Evolutionary conservation across 768 basidiomycete genomes (phyloP).

Genomic region (Pisolithus sp.): DNA sequence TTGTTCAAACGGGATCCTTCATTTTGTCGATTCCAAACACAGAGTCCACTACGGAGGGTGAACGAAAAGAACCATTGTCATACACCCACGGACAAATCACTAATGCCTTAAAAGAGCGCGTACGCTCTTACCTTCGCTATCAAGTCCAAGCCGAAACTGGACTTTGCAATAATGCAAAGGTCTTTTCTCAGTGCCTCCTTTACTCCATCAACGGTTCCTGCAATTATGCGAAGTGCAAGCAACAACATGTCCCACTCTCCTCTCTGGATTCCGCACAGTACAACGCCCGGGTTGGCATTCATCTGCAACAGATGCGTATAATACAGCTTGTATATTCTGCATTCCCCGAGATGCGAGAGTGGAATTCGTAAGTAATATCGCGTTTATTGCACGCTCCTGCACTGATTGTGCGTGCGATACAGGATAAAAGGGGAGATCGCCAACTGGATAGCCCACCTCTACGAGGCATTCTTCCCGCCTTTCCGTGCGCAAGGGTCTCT

Average conservation of each 20-base stretch:
- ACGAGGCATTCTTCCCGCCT: conserved; percentile 45
- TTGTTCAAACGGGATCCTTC: conserved; percentile 23
- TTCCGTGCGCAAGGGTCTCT: conserved; percentile 39
- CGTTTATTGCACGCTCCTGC: background rate
- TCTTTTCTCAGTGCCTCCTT: conserved; percentile 36
- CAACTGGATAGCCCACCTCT: conserved; percentile 40
- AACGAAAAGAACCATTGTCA: background rate
- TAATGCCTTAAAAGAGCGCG: conserved; percentile 13
- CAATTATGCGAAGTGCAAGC: conserved; percentile 26
- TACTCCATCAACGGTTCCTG: conserved; percentile 30
- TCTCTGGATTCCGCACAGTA: conserved; percentile 29
- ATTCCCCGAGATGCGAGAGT: background rate
- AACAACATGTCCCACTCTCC: conserved; percentile 28
- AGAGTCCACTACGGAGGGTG: conserved; percentile 6
- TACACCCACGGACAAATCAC: conserved; percentile 18
- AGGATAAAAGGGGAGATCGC: conserved; percentile 1
- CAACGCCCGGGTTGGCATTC: conserved; percentile 36
- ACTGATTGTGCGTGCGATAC: background rate
- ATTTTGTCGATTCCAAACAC: conserved; percentile 1
- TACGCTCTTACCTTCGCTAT: conserved; percentile 23
- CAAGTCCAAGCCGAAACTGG: conserved; percentile 29
- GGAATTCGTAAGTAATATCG: conserved; percentile 4
- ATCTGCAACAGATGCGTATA: conserved; percentile 46
- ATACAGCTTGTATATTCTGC: conserved; percentile 28
- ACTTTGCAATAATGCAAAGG: conserved; percentile 21